phyloP scores from a whole-genome alignment of 1,284 basidiomycete species.

The Athelia sp. region DNA sequence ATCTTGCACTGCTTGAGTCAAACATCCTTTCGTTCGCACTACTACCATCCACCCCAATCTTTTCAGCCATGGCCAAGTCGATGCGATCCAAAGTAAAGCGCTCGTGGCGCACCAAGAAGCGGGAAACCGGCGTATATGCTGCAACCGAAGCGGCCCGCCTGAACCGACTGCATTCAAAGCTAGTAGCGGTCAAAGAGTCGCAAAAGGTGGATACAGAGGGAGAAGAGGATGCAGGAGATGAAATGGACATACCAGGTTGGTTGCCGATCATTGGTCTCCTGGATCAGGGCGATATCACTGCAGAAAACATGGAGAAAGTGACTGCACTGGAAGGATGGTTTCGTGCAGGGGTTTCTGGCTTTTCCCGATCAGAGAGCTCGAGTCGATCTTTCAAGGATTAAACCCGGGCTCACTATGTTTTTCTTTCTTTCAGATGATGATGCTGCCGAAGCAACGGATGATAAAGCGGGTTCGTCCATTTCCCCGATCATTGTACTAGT shows the following conservation, averaged over 20 bases:
- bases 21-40: conserved; percentile 1
- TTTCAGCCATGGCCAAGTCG: conserved; percentile 83
- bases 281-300: conserved; percentile 51
- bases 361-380: too few relatives aligned
- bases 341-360: neutral
- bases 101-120: conserved; percentile 80
- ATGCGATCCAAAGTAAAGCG: conserved; percentile 88
- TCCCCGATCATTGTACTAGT: neutral
- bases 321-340: neutral
- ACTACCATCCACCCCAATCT: conserved; percentile 6
- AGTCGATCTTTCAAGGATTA: conserved; percentile 6
- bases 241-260: conserved; percentile 45
- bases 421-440: conserved; percentile 28
- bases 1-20: neutral
- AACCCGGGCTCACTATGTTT: conserved; percentile 27
- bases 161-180: conserved; percentile 69
- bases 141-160: conserved; percentile 82
- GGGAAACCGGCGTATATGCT: conserved; percentile 79
- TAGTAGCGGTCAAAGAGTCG: conserved; percentile 45
- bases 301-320: conserved; percentile 35
- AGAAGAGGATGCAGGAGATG: conserved; percentile 24
- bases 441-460: conserved; percentile 16
- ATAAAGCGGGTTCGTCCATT: conserved; percentile 27
- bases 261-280: conserved; percentile 50
- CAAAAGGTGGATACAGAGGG: conserved; percentile 33